Evolutionary conservation across 2,329 filamentous ascomycete species (phyloP).

Genomic region (Colletotrichum sidae): DNA sequence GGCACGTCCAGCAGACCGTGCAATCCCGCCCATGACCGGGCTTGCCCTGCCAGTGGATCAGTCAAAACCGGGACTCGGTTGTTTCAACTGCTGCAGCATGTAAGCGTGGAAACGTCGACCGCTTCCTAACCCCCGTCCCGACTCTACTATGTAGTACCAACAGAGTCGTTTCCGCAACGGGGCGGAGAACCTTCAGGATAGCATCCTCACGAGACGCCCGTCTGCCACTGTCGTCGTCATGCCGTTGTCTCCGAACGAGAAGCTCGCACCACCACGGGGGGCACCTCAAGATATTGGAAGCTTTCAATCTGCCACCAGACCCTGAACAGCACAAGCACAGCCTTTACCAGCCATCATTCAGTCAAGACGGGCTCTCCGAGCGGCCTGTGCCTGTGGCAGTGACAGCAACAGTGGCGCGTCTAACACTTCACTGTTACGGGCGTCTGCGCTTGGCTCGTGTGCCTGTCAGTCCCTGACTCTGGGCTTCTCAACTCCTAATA

Average conservation of each 20-base stretch:
- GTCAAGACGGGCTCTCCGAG: conserved; percentile 25
- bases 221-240: conserved; percentile 20
- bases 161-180: not conserved
- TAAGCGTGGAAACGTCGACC: conserved; percentile 22
- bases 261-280: not conserved
- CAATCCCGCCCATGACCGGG: conserved; percentile 23
- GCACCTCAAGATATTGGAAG: conserved; percentile 9
- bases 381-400: conserved; percentile 27
- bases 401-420: conserved; percentile 9
- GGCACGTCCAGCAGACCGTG: conserved; percentile 19
- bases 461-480: not conserved
- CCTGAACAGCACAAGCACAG: conserved; percentile 24
- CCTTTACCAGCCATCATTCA: no score
- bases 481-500: conserved; percentile 10
- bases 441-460: conserved; percentile 24
- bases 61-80: conserved; percentile 31
- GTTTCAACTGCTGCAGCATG: conserved; percentile 29
- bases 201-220: conserved; percentile 7
- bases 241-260: conserved; percentile 23
- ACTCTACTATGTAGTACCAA: conserved; percentile 1
- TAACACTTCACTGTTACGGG: not conserved
- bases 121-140: conserved; percentile 33
- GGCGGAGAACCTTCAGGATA: conserved; percentile 2
- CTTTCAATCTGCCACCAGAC: conserved; percentile 29
- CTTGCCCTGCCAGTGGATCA: conserved; percentile 28